phyloP scores from a whole-genome alignment of 2,329 filamentous ascomycete species.

The Waltergamsia citrina region DNA sequence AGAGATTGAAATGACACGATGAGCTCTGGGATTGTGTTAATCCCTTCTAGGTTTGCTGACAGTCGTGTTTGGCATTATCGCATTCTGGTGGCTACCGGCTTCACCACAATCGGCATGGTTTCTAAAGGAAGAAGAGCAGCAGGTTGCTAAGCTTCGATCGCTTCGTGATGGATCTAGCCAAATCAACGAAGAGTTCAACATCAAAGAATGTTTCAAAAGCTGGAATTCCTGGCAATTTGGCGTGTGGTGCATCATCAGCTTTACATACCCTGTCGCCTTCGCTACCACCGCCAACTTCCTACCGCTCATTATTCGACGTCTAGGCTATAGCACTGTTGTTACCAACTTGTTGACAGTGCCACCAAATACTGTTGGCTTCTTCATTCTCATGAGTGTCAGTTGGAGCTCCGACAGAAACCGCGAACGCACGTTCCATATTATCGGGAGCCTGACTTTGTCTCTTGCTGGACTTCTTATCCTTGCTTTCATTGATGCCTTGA shows the following conservation, averaged over 20 bases:
- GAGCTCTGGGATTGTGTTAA: too few species aligned
- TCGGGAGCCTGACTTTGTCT: slow-evolving; percentile 21
- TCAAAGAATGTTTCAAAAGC: slow-evolving; percentile 28
- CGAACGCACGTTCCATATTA: slow-evolving; percentile 35
- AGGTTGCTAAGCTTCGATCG: slow-evolving; percentile 24
- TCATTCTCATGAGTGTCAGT: slow-evolving; percentile 31
- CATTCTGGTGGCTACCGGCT: slow-evolving; percentile 31
- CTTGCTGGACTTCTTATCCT: slow-evolving; percentile 33
- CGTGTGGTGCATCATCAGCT: slow-evolving; percentile 32
- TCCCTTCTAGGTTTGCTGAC: not conserved
- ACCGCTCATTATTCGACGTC: slow-evolving; percentile 31
- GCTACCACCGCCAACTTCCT: slow-evolving; percentile 26
- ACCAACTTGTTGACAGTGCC: slow-evolving; percentile 39
- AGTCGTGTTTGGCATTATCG: slow-evolving; percentile 10
- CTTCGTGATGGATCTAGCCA: slow-evolving; percentile 31
- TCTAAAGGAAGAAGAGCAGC: slow-evolving; percentile 26
- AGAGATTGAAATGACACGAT: too few species aligned
- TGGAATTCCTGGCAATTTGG: slow-evolving; percentile 27
- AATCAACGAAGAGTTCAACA: slow-evolving; percentile 23
- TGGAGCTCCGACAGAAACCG: slow-evolving; percentile 32
- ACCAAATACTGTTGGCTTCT: slow-evolving; percentile 35
- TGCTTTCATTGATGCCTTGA: slow-evolving; percentile 28
- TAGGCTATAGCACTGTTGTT: slow-evolving; percentile 32
- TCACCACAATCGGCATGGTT: slow-evolving; percentile 29
- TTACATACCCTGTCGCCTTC: slow-evolving; percentile 38